Percentiles rank a stretch among this genome's conserved stretches.
Conservation (phyloP, 805 yeast species). For the Grigorovia jiainica region DNA sequence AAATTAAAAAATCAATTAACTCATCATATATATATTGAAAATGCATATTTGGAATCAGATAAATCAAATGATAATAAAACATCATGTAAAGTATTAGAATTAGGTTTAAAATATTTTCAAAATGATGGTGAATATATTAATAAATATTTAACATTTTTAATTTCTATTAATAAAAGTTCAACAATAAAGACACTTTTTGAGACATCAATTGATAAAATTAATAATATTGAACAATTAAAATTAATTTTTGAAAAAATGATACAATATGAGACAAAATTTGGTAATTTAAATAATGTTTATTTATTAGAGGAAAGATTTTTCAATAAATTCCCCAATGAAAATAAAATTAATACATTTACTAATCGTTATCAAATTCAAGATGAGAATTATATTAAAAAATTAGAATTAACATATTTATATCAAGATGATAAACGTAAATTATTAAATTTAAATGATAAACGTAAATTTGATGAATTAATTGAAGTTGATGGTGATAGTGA, state of each 20-base stretch:
- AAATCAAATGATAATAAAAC: conserved; percentile 56
- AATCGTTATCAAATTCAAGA: conserved; percentile 30
- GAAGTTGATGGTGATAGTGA: neutral
- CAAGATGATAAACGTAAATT: conserved; percentile 1
- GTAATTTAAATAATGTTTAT: conserved; percentile 58
- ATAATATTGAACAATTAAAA: conserved; percentile 29
- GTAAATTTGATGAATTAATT: conserved; percentile 1
- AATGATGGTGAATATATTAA: conserved; percentile 53
- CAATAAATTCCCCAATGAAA: conserved; percentile 56
- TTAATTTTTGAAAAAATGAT: conserved; percentile 50
- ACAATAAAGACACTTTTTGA: conserved; percentile 79
- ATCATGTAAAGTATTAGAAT: conserved; percentile 67
- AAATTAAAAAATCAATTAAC: conserved; percentile 47
- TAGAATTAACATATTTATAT: conserved; percentile 29
- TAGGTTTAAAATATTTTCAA: conserved; percentile 54
- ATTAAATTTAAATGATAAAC: neutral
- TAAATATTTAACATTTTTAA: conserved; percentile 63
- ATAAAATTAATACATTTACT: conserved; percentile 28
- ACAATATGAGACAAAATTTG: conserved; percentile 57
- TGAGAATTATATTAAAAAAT: conserved; percentile 25
- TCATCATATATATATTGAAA: conserved; percentile 69
- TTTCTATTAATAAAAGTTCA: conserved; percentile 57
- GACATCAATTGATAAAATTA: conserved; percentile 47
- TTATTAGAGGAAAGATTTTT: conserved; percentile 58
- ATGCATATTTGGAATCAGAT: conserved; percentile 69